A percentile compares a stretch with the other conserved stretches of the same genome.
Evolutionary conservation across 371 early-diverging fungal genomes (phyloP).

Genomic region (Umbelopsis sp.): DNA sequence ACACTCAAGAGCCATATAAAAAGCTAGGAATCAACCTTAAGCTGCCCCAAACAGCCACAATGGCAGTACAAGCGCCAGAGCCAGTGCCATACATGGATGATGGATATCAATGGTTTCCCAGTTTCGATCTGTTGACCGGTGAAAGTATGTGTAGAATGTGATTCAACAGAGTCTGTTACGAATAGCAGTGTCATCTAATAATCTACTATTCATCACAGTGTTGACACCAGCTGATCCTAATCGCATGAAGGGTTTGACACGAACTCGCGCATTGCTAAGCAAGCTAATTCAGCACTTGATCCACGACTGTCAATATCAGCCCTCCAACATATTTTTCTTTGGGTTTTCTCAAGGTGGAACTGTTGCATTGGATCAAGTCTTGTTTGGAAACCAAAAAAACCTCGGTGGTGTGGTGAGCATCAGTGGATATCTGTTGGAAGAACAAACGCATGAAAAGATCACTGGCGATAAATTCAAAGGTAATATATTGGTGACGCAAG

Average conservation of each 20-base stretch:
- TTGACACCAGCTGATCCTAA: slow-evolving; percentile 50
- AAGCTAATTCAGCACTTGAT: slow-evolving; percentile 48
- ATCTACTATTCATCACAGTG: slow-evolving; percentile 31
- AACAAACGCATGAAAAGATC: slow-evolving; percentile 33
- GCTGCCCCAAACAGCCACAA: slow-evolving; percentile 71
- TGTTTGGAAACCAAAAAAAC: slow-evolving; percentile 49
- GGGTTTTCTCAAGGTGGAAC: slow-evolving; percentile 80
- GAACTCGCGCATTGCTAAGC: slow-evolving; percentile 38
- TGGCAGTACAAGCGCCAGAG: slow-evolving; percentile 66
- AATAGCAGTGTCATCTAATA: background rate
- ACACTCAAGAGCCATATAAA: slow-evolving; percentile 62
- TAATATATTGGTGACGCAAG: slow-evolving; percentile 56
- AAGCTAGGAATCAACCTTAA: slow-evolving; percentile 61
- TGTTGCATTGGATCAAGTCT: slow-evolving; percentile 64
- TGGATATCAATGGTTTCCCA: slow-evolving; percentile 70
- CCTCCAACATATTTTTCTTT: slow-evolving; percentile 61
- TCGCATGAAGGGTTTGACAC: slow-evolving; percentile 42
- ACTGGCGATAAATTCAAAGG: slow-evolving; percentile 42
- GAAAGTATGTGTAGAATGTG: slow-evolving; percentile 38
- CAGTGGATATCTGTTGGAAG: slow-evolving; percentile 61
- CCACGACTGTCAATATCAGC: slow-evolving; percentile 46
- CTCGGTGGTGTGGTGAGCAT: slow-evolving; percentile 59
- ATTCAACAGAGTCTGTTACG: background rate
- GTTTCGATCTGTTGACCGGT: slow-evolving; percentile 64
- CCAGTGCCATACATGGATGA: slow-evolving; percentile 67